These are phyloP conservation scores for Picochlorum sp. DNA, from an alignment of 139 green algal species.

Conservation along the genomic window DNA sequence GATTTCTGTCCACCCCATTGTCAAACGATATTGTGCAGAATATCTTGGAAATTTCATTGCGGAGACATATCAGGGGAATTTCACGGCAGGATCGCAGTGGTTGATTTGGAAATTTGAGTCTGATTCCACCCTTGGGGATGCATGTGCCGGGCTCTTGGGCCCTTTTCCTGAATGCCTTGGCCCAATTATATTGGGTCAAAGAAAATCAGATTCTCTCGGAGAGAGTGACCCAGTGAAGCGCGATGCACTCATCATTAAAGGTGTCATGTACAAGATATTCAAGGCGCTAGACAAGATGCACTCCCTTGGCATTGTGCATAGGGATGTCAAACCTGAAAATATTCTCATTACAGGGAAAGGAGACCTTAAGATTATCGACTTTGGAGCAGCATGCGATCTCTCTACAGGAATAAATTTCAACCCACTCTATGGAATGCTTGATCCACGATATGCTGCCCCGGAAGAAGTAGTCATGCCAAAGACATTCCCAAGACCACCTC, in stretches of 20 bases:
- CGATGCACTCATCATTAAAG: constrained; percentile 49
- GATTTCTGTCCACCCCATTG: constrained; percentile 4
- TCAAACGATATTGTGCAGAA: constrained; percentile 13
- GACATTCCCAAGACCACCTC: constrained; percentile 56
- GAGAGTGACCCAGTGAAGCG: constrained; percentile 30
- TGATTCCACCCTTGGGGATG: constrained; percentile 76
- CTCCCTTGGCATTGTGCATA: constrained; percentile 76
- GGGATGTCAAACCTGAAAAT: constrained; percentile 86
- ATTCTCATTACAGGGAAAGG: constrained; percentile 68
- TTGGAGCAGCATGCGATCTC: constrained; percentile 83
- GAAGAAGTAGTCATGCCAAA: constrained; percentile 85
- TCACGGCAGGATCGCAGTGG: constrained; percentile 73
- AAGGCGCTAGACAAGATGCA: constrained; percentile 47
- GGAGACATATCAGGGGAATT: constrained; percentile 38
- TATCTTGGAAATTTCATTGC: constrained; percentile 43
- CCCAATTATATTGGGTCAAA: constrained; percentile 49
- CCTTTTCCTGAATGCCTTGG: constrained; percentile 56
- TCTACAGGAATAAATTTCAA: constrained; percentile 92
- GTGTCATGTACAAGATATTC: constrained; percentile 47
- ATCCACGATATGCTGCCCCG: constrained; percentile 75
- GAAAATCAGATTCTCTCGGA: constrained; percentile 11
- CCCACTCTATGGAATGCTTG: constrained; percentile 77
- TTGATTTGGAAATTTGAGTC: constrained; percentile 87
- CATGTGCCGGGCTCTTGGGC: constrained; percentile 45
- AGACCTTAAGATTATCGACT: constrained; percentile 83